Conservation (phyloP, 208 protist genomes). For the Porcisia hertigi region DNA sequence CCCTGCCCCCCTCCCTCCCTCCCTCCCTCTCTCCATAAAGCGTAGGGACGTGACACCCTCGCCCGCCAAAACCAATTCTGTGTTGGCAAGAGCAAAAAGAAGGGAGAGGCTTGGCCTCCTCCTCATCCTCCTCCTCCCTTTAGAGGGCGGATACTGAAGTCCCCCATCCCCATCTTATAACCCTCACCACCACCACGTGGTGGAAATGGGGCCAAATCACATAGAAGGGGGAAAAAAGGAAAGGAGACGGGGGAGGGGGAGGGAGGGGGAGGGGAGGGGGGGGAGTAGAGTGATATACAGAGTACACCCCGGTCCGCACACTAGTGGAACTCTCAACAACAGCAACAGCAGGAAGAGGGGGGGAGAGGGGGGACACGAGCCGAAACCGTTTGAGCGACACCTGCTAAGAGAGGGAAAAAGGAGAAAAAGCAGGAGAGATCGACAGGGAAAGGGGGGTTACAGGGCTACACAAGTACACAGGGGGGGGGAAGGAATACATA, state of each 20-base stretch:
- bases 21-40: no score
- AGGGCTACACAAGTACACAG: background rate
- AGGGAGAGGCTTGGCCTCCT: no score
- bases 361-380: background rate
- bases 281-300: background rate
- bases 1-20: no score
- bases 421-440: background rate
- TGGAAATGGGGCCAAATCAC: background rate
- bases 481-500: background rate
- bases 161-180: no score
- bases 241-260: background rate
- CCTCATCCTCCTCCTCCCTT: no score
- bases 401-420: conserved; percentile 25
- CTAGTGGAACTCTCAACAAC: background rate
- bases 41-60: no score
- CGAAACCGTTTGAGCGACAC: background rate
- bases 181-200: background rate
- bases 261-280: background rate
- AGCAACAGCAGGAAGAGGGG: conserved; percentile 10
- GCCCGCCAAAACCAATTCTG: no score
- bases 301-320: background rate
- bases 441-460: background rate
- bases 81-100: no score
- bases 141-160: no score
- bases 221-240: background rate